Conservation (phyloP, 805 yeast species). For the Middelhovenomyces tepae region DNA sequence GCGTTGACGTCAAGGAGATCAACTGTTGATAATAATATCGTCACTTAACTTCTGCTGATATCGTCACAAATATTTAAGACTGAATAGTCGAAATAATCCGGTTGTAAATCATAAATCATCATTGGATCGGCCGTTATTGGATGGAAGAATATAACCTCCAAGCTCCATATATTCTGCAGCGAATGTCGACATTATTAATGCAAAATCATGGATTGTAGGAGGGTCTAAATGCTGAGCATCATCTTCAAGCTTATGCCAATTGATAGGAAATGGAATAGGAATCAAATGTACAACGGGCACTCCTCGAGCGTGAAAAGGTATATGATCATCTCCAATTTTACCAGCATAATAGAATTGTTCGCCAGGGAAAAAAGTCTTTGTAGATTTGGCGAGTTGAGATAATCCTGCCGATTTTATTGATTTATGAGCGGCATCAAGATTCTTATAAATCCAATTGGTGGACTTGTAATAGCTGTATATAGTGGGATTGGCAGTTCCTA, state of each 20-base stretch:
- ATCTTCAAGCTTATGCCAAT: slow-evolving; percentile 47
- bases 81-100: no score
- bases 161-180: slow-evolving; percentile 26
- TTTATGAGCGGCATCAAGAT: slow-evolving; percentile 31
- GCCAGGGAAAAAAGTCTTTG: slow-evolving; percentile 12
- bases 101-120: no score
- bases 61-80: no score
- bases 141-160: no score
- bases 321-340: slow-evolving; percentile 42
- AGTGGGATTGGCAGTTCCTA: slow-evolving; percentile 34
- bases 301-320: slow-evolving; percentile 40
- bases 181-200: slow-evolving; percentile 34
- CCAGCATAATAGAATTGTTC: slow-evolving; percentile 17
- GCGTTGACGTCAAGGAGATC: no score
- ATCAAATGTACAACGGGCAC: slow-evolving; percentile 45
- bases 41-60: no score
- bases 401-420: slow-evolving; percentile 15
- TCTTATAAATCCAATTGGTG: slow-evolving; percentile 32
- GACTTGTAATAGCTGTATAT: slow-evolving; percentile 37
- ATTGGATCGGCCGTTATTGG: no score
- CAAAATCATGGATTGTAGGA: slow-evolving; percentile 38
- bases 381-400: slow-evolving; percentile 5
- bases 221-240: slow-evolving; percentile 35
- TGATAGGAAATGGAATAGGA: slow-evolving; percentile 42
- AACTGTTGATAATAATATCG: no score